Conservation (phyloP, 306 rosid genomes). For the Urtica urens region DNA sequence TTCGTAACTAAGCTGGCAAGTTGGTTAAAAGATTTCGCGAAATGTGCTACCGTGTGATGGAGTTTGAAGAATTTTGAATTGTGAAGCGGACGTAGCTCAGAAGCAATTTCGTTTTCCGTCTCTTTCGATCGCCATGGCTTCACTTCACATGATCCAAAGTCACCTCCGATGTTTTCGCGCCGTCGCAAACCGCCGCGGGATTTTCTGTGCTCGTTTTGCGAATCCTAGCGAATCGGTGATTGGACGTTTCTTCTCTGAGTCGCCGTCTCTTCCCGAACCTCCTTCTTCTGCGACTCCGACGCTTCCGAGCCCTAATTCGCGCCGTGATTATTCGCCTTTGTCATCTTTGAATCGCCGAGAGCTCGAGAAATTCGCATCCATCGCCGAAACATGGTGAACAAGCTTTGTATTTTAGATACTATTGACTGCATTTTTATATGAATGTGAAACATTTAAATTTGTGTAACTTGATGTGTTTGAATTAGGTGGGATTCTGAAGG, state of each 20-base stretch:
- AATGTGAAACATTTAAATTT: not conserved
- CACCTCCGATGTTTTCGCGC: conserved; percentile 24
- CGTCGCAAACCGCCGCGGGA: conserved; percentile 4
- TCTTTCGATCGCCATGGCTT: conserved; percentile 26
- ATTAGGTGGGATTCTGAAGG: conserved; percentile 96
- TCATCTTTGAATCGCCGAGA: conserved; percentile 60
- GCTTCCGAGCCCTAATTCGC: conserved; percentile 14
- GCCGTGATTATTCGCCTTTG: conserved; percentile 7
- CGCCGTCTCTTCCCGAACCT: conserved; percentile 9
- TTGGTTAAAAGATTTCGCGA: no score
- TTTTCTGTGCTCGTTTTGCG: not conserved
- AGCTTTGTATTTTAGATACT: not conserved
- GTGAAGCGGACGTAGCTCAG: no score
- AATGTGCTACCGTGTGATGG: no score
- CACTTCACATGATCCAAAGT: conserved; percentile 18
- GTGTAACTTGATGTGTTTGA: not conserved
- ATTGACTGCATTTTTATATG: not conserved
- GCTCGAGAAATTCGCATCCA: conserved; percentile 64
- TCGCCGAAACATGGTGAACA: conserved; percentile 62
- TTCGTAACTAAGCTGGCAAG: no score
- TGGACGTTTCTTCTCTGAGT: conserved; percentile 34
- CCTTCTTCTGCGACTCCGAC: conserved; percentile 13
- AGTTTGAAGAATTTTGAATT: no score
- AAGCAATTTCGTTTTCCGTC: no score
- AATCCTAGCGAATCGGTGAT: conserved; percentile 1